A percentile compares a stretch with the other conserved stretches of the same genome.
These are phyloP conservation scores for Claviceps monticola DNA, from an alignment of 2,329 filamentous ascomycete genomes.

Conservation along the genomic window DNA sequence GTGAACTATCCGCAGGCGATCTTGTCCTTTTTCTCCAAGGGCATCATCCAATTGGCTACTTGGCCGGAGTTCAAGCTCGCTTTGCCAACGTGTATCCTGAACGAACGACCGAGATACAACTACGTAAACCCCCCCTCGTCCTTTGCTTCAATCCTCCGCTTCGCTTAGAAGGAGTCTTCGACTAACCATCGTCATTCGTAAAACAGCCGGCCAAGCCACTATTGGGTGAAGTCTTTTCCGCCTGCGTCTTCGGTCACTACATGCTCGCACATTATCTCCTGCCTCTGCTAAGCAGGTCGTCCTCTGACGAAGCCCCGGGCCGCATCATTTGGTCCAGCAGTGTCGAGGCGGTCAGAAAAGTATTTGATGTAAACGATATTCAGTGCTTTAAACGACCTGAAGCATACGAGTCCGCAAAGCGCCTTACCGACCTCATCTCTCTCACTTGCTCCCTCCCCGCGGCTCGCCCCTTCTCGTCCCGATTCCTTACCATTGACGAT, in stretches of 20 bases:
- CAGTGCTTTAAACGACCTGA: slow-evolving; percentile 50
- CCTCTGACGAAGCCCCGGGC: slow-evolving; percentile 31
- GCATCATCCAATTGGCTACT: slow-evolving; percentile 54
- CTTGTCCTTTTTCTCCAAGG: slow-evolving; percentile 36
- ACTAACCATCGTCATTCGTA: too few species aligned
- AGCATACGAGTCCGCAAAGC: slow-evolving; percentile 80
- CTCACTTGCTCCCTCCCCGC: slow-evolving; percentile 58
- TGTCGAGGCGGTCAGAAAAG: slow-evolving; percentile 46
- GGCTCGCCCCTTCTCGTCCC: slow-evolving; percentile 38
- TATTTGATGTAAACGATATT: slow-evolving; percentile 56
- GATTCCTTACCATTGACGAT: slow-evolving; percentile 35
- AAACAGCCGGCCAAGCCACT: slow-evolving; percentile 38
- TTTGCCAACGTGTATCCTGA: slow-evolving; percentile 30
- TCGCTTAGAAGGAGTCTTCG: too few species aligned
- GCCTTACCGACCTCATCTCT: slow-evolving; percentile 71
- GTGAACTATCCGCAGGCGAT: slow-evolving; percentile 53
- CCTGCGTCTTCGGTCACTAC: slow-evolving; percentile 94
- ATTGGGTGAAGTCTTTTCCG: slow-evolving; percentile 73
- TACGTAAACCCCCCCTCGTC: slow-evolving; percentile 15
- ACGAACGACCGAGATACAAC: slow-evolving; percentile 21
- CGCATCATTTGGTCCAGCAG: slow-evolving; percentile 82
- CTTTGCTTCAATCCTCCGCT: background rate
- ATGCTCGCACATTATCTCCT: slow-evolving; percentile 69
- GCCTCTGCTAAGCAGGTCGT: slow-evolving; percentile 49
- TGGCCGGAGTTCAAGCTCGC: slow-evolving; percentile 68